A percentile compares a stretch with the other conserved stretches of the same genome.
These are phyloP conservation scores for Colletotrichum cereale DNA, from an alignment of 2,329 filamentous ascomycete species.

Conservation along the genomic window DNA sequence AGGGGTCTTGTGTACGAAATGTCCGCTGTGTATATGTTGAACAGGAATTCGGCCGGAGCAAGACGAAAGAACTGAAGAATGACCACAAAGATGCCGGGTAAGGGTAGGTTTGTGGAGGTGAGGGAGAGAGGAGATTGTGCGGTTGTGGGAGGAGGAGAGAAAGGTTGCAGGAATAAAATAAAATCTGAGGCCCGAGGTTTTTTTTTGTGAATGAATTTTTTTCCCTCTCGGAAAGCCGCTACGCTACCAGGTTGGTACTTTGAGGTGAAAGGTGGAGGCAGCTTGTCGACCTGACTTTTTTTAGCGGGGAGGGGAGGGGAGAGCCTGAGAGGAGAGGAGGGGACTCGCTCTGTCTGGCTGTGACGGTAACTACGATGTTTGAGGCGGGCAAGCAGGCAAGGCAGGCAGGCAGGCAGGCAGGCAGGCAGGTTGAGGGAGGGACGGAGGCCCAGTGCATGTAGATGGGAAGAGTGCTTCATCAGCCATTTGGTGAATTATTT, in stretches of 20 bases:
- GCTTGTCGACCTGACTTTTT: constrained; percentile 38
- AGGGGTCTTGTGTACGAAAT: constrained; percentile 31
- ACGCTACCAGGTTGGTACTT: constrained; percentile 40
- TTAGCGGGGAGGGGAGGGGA: constrained; percentile 29
- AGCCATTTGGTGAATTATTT: not conserved
- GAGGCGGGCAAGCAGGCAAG: not conserved
- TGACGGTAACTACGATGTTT: constrained; percentile 12
- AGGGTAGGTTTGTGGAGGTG: constrained; percentile 30
- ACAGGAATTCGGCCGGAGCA: constrained; percentile 14
- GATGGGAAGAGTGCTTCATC: not conserved
- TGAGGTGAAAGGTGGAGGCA: constrained; percentile 37
- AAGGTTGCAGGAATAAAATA: constrained; percentile 41
- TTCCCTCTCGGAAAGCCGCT: constrained; percentile 38
- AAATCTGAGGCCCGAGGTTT: constrained; percentile 41
- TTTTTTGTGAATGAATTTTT: constrained; percentile 43
- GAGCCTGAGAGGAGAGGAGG: constrained; percentile 7
- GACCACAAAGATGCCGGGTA: constrained; percentile 28
- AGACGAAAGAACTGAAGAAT: constrained; percentile 22
- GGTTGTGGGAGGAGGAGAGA: constrained; percentile 29
- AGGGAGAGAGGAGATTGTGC: constrained; percentile 24
- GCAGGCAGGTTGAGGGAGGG: constrained; percentile 1
- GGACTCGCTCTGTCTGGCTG: not conserved
- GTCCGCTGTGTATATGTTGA: constrained; percentile 15
- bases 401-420: not conserved
- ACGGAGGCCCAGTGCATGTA: not conserved